These are phyloP conservation scores for Dendryphion nanum DNA, from an alignment of 2,329 filamentous ascomycete species.

Conservation along the genomic window DNA sequence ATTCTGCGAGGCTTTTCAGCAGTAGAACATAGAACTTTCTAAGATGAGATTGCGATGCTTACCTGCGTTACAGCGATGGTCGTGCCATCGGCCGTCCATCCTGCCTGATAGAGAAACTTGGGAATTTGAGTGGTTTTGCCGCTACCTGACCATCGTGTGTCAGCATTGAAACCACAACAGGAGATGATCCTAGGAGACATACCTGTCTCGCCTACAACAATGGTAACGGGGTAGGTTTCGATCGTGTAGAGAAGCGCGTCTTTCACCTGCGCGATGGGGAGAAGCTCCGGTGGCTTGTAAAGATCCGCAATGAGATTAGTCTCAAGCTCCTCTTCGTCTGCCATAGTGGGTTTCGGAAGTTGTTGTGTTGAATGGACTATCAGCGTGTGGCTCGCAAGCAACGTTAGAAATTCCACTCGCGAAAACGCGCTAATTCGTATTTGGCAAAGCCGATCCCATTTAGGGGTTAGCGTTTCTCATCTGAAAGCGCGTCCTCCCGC, in stretches of 20 bases:
- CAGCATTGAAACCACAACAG: not conserved
- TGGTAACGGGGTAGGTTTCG: conserved; percentile 79
- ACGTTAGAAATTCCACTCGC: too few species aligned
- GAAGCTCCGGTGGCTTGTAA: conserved; percentile 77
- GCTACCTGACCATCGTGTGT: too few species aligned
- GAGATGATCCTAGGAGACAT: too few species aligned
- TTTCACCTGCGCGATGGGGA: conserved; percentile 84
- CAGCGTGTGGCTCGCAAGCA: too few species aligned
- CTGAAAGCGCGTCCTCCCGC: too few species aligned
- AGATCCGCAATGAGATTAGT: conserved; percentile 67
- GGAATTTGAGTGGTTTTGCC: conserved; percentile 96
- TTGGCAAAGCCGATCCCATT: too few species aligned
- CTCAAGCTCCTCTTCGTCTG: not conserved
- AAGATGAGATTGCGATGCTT: conserved; percentile 25
- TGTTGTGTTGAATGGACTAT: too few species aligned
- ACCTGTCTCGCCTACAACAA: conserved; percentile 90
- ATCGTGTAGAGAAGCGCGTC: conserved; percentile 80
- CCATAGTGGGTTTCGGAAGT: too few species aligned
- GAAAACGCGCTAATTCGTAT: too few species aligned
- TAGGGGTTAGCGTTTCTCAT: too few species aligned
- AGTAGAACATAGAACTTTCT: not conserved
- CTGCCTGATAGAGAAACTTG: conserved; percentile 82
- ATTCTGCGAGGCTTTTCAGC: conserved; percentile 73
- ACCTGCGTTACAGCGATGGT: conserved; percentile 88
- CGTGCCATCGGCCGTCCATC: conserved; percentile 84